A percentile compares a stretch with the other conserved stretches of the same genome.
phyloP scores from a whole-genome alignment of 2,329 filamentous ascomycete species.

The Cercospora sp. region DNA sequence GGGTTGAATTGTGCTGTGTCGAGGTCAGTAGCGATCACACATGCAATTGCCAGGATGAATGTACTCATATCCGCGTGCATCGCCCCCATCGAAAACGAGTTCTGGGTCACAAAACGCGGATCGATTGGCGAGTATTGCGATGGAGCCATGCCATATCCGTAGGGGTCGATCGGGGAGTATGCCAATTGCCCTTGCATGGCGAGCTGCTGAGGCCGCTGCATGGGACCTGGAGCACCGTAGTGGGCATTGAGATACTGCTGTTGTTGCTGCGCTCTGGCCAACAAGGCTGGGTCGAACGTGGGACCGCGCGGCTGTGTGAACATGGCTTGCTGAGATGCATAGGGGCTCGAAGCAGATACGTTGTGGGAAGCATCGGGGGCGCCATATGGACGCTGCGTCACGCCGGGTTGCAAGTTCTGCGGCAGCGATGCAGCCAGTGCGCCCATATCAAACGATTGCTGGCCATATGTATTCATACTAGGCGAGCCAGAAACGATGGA shows the following conservation, averaged over 20 bases:
- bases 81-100: slow-evolving; percentile 25
- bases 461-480: slow-evolving; percentile 22
- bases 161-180: slow-evolving; percentile 32
- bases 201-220: slow-evolving; percentile 25
- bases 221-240: slow-evolving; percentile 23
- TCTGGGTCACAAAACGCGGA: slow-evolving; percentile 26
- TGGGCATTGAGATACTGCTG: slow-evolving; percentile 28
- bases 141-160: slow-evolving; percentile 29
- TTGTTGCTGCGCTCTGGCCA: slow-evolving; percentile 30
- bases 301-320: slow-evolving; percentile 27
- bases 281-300: slow-evolving; percentile 23
- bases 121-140: slow-evolving; percentile 30
- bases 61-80: slow-evolving; percentile 26
- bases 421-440: slow-evolving; percentile 25
- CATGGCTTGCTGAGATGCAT: slow-evolving; percentile 23
- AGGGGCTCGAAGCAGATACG: slow-evolving; percentile 18
- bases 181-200: slow-evolving; percentile 27
- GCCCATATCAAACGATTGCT: slow-evolving; percentile 28
- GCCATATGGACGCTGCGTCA: slow-evolving; percentile 22
- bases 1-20: slow-evolving; percentile 25
- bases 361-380: slow-evolving; percentile 18
- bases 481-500: slow-evolving; percentile 3
- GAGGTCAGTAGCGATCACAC: slow-evolving; percentile 6
- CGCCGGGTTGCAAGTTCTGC: slow-evolving; percentile 14
- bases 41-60: neutral